Percentiles rank a stretch among this genome's conserved stretches.
phyloP scores from a whole-genome alignment of 192 early-diverging fungal genomes.

The Backusella macrospora region DNA sequence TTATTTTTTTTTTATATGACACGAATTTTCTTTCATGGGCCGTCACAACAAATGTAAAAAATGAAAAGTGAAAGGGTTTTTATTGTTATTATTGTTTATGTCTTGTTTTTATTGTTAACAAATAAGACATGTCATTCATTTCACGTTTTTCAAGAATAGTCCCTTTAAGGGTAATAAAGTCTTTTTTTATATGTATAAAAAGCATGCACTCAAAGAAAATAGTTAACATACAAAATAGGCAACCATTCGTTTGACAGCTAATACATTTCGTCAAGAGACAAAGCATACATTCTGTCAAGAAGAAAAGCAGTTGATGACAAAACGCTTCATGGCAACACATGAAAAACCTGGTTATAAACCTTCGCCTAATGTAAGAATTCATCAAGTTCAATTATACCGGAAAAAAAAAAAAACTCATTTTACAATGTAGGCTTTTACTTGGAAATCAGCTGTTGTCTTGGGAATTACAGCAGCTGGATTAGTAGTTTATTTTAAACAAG shows the following conservation, averaged over 20 bases:
- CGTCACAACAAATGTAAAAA: too few species aligned
- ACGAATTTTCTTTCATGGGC: too few species aligned
- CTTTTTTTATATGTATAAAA: not conserved
- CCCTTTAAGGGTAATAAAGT: not conserved
- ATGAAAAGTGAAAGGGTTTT: too few species aligned
- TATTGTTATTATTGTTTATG: not conserved
- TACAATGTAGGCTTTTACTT: slow-evolving; percentile 42
- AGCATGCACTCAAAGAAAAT: not conserved
- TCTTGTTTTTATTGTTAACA: not conserved
- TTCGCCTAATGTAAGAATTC: not conserved
- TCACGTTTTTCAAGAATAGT: slow-evolving; percentile 2
- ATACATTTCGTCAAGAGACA: not conserved
- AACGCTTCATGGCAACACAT: not conserved
- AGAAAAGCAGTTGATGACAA: not conserved
- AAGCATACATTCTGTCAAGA: not conserved
- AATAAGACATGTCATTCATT: not conserved
- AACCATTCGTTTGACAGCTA: slow-evolving; percentile 1
- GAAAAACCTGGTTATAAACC: not conserved
- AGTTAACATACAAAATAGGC: not conserved
- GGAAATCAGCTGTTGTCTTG: slow-evolving; percentile 59
- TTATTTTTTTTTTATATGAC: not conserved
- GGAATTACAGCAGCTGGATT: slow-evolving; percentile 59
- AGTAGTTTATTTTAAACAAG: slow-evolving; percentile 63
- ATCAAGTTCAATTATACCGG: not conserved
- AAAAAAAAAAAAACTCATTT: not conserved